Base-by-base conservation (phyloP, 768 basidiomycete genomes). In the Boletus barrowsii region DNA sequence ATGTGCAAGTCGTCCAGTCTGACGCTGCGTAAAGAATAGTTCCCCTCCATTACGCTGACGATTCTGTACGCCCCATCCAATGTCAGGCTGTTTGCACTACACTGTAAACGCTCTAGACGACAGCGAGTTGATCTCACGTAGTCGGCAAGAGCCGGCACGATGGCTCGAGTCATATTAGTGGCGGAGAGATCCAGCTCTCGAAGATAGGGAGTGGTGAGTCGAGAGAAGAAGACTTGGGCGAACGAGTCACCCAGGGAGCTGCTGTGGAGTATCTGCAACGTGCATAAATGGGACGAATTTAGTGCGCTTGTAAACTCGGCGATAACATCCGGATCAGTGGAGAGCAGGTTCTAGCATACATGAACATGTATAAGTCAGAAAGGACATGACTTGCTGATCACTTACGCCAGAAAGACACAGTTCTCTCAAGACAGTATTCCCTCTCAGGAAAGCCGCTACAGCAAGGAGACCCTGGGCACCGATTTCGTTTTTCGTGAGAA, bases 381-480 rank as follows among this genome's bases (percentile, higher is more conserved):
- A 56, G 2, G 14, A 18, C 39, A 53, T 13, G n/a, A 44, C 15
- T 40, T 5, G 10, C 37, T 29, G 29, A 30, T 30, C 10, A 72
- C 81, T 62, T 58, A 87, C 86, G 51, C 82, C 79, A 60, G 82
- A 82, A 35, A 88, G 71, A 58, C 79, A 79, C 13, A 88, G 62
- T 42, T 76, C 76, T 59, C 73, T 74, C 41, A 88, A 62, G 22
- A 70, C 60, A 0, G 52, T 58, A 59, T 84, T 86, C 10, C 70
- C 69, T 45, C 68, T 68, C 30, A 88, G 54, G 63, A 83, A 87
- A 37, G 70, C 62, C 6, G 77, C 63, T 40, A 88, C 78, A n/a
- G 81, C 77, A 43, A 73, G 63, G 5, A 88, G 74, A 6, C 84
- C 83, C 35, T 65, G 64, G 60, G 84, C 75, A 10, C 83, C 79